Evolutionary conservation across 305 asterid genomes (phyloP), one percentile per base, ranked within the genome.

Genomic region (Plantago coronopus): DNA sequence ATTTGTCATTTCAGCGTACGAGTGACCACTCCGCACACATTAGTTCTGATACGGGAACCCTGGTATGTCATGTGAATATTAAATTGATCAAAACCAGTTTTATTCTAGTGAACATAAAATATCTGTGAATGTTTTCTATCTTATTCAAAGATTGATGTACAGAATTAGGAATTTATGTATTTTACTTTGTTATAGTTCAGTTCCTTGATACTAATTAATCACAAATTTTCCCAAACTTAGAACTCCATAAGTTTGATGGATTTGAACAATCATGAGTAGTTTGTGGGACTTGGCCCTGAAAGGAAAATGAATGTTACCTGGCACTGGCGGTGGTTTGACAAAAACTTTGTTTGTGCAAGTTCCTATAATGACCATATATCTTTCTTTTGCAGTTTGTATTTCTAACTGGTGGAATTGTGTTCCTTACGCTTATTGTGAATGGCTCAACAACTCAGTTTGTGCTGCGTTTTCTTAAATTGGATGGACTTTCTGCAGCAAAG

Each of bases 371-470:
- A 62, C 63, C 42, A 17, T 37, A 46, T 62, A 70, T 42, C 65
- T 70, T 46, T 17, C 61, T 76, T 72, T 71, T 77, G 96, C 99
- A 94, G 99, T 94, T 94, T 61, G 88, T 94, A 59, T 94, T 94
- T 81, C 82, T 94, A 81, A 89, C 99, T 61, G 95, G 96, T 67
- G 97, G 99, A 63, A 83, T 87, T 31, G 99, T 94, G 54, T 94
- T 89, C 74, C 95, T 94, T 61, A 89, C 99, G 1, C 96, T 94
- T 68, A 81, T 89, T 44, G 83, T 94, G 70, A 94, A 94, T 72
- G 99, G 99, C 62, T 89, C 99, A 14, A 89, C 99, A 58, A 87
- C 99, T 20, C 97, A 94, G 74, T 89, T 94, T 70, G 62, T 86
- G 54, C 75, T 94, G 63, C 87, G 62, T 64, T 22, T 69, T 62